Percentiles rank a stretch among this genome's conserved stretches.
These are phyloP conservation scores for Pythium inflatum DNA, from an alignment of 352 stramenopile genomes.

Conservation along the genomic window DNA sequence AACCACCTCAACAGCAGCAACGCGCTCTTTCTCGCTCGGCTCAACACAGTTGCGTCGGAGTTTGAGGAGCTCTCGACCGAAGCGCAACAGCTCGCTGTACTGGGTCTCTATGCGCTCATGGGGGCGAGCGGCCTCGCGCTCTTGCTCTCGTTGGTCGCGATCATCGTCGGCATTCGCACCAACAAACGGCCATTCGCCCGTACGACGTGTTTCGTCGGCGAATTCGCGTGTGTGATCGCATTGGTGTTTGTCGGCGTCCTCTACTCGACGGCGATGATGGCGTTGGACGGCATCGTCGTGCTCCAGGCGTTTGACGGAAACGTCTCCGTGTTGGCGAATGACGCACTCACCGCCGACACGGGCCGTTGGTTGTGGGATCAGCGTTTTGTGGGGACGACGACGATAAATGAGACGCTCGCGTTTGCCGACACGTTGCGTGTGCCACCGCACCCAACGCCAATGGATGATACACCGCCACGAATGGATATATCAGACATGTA, in stretches of 20 bases:
- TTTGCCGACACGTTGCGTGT: constrained; percentile 69
- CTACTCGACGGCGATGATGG: constrained; percentile 52
- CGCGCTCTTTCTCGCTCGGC: constrained; percentile 20
- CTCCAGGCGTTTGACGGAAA: constrained; percentile 48
- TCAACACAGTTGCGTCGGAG: constrained; percentile 18
- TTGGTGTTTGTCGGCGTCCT: constrained; percentile 53
- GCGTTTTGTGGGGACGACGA: constrained; percentile 45
- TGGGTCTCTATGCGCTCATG: constrained; percentile 39
- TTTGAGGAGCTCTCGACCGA: constrained; percentile 41
- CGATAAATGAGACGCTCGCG: constrained; percentile 42
- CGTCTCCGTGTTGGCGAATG: constrained; percentile 38
- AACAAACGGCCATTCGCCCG: constrained; percentile 46
- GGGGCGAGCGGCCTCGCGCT: constrained; percentile 38
- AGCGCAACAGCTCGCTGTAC: constrained; percentile 35
- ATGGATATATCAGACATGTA: constrained; percentile 58
- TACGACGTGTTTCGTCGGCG: constrained; percentile 47
- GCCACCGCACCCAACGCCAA: constrained; percentile 58
- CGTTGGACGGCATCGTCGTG: constrained; percentile 50
- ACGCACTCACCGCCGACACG: constrained; percentile 31
- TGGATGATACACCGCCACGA: constrained; percentile 39
- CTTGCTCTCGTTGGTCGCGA: constrained; percentile 35
- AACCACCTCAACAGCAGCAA: constrained; percentile 40
- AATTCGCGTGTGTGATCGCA: constrained; percentile 48
- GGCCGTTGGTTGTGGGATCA: constrained; percentile 45
- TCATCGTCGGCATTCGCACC: constrained; percentile 41